Evolutionary conservation across 2,329 filamentous ascomycete species (phyloP).

Genomic region (Xylaria sp.): DNA sequence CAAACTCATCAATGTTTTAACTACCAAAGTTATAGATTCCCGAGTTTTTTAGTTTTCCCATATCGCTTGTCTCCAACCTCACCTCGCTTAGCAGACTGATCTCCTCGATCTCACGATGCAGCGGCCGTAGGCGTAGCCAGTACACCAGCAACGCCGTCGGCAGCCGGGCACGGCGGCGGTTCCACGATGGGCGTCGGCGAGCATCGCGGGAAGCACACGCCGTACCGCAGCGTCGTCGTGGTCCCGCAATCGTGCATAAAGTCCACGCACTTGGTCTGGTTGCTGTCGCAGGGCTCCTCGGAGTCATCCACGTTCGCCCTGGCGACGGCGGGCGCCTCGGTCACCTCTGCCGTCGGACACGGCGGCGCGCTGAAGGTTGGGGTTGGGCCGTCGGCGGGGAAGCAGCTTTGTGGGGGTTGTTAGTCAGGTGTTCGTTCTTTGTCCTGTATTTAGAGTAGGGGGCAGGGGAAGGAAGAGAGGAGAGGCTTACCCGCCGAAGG

Average conservation of each 20-base stretch:
- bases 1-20: too few species aligned
- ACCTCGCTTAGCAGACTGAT: not conserved
- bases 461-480: not conserved
- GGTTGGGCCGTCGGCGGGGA: conserved; percentile 16
- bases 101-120: too few species aligned
- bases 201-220: conserved; percentile 11
- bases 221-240: conserved; percentile 12
- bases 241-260: not conserved
- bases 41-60: too few species aligned
- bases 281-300: not conserved
- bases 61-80: too few species aligned
- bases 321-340: not conserved
- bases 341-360: conserved; percentile 11
- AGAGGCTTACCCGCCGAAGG: conserved; percentile 26
- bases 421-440: not conserved
- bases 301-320: not conserved
- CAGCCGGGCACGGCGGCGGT: conserved; percentile 17
- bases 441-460: not conserved
- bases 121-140: not conserved
- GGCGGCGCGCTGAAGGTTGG: conserved; percentile 21
- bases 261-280: not conserved
- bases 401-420: conserved; percentile 17
- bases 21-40: too few species aligned
- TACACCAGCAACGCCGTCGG: not conserved
- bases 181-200: conserved; percentile 14